These are phyloP conservation scores for Podospora sp. DNA, from an alignment of 495 filamentous ascomycete species.

Conservation along the genomic window DNA sequence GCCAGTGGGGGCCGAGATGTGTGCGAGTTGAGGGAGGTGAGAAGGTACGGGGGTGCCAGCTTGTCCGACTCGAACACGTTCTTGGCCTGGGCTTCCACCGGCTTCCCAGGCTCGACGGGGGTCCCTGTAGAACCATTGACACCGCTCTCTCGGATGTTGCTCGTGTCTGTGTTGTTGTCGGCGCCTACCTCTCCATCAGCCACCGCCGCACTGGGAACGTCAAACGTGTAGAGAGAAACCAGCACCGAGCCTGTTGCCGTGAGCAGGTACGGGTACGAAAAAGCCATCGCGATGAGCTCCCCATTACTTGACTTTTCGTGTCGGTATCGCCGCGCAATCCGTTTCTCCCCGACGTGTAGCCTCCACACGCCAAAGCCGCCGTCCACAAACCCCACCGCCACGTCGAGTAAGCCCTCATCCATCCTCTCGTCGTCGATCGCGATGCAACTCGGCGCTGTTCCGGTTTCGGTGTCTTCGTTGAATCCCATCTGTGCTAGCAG, in stretches of 20 bases:
- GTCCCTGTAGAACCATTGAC: not conserved
- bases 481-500: slow-evolving; percentile 53
- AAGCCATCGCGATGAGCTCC: slow-evolving; percentile 74
- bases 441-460: slow-evolving; percentile 64
- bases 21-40: slow-evolving; percentile 81
- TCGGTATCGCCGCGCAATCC: slow-evolving; percentile 53
- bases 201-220: slow-evolving; percentile 29
- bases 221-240: slow-evolving; percentile 74
- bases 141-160: not conserved
- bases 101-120: not conserved
- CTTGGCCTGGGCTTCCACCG: not conserved
- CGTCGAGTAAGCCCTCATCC: slow-evolving; percentile 42
- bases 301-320: slow-evolving; percentile 61
- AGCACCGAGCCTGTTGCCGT: slow-evolving; percentile 73
- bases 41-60: slow-evolving; percentile 53
- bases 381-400: slow-evolving; percentile 76
- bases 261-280: slow-evolving; percentile 73
- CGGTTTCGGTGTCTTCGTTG: slow-evolving; percentile 30
- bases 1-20: slow-evolving; percentile 78
- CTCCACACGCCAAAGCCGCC: slow-evolving; percentile 73
- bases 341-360: slow-evolving; percentile 48
- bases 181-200: not conserved
- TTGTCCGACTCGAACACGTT: not conserved
- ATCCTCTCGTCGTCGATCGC: slow-evolving; percentile 57
- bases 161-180: not conserved